Evolutionary conservation across 768 basidiomycete species (phyloP).

Genomic region (Mrakia frigida): DNA sequence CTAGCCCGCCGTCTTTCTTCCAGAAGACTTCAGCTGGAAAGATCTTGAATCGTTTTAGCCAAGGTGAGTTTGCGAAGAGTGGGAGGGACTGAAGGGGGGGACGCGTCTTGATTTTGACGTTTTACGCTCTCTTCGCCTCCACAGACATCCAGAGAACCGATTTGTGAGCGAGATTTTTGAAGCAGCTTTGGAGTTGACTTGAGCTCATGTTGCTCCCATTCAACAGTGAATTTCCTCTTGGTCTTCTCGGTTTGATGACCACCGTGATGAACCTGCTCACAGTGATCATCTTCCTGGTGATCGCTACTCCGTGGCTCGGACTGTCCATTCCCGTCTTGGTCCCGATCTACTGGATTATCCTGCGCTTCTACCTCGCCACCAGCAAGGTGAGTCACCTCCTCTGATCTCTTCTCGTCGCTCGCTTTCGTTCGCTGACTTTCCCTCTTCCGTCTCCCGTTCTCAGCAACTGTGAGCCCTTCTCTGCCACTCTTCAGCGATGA

Average conservation of each 20-base stretch:
- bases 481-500: no score
- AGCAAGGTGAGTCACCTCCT: slow-evolving; percentile 1
- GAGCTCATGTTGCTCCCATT: not conserved
- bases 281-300: slow-evolving; percentile 9
- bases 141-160: slow-evolving; percentile 25
- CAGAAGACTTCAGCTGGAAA: slow-evolving; percentile 10
- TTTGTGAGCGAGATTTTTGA: not conserved
- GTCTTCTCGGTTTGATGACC: not conserved
- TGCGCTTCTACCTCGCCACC: slow-evolving; percentile 24
- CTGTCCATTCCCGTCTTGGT: slow-evolving; percentile 21
- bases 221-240: not conserved
- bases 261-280: not conserved
- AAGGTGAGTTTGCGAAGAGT: not conserved
- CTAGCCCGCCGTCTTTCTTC: slow-evolving; percentile 19
- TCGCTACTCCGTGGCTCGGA: slow-evolving; percentile 29
- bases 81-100: not conserved
- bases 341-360: slow-evolving; percentile 13
- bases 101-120: not conserved
- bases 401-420: not conserved
- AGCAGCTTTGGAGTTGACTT: no score
- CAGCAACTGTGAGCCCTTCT: slow-evolving; percentile 9
- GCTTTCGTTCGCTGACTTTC: not conserved
- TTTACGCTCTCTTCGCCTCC: not conserved
- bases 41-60: slow-evolving; percentile 25
- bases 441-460: not conserved